Evolutionary conservation across 148 eudicot species (phyloP), one percentile per base, ranked within the genome.

Genomic region (Dianthus caryophyllus): DNA sequence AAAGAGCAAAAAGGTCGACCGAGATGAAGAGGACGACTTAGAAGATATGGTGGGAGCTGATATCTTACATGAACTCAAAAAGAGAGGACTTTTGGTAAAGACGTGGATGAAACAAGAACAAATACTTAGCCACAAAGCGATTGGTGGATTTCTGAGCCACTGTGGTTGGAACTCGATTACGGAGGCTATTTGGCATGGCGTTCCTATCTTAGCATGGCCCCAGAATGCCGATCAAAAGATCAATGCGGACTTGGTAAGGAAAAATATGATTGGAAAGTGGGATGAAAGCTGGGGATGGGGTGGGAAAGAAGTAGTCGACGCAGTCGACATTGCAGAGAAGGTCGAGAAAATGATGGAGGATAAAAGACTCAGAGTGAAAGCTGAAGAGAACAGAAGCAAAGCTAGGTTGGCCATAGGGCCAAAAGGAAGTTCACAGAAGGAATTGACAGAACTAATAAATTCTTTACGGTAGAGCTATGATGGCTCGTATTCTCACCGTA

Each of bases 131-230:
- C 70, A 73, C 58, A 4, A 15, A 24, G 65, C 76, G n/a, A 73
- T 73, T 44, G 70, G 65, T 6, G 76, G 76, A 15, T 73, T 73
- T 58, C 50, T 73, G 24, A 73, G 70, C 41, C 76, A 73, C 55
- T 73, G 76, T 49, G 76, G 76, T 31, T 73, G 70, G 76, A 73
- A 73, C 50, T 73, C 76, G 5, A 50, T 66, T 47, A 73, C 65
- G 4, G 76, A 73, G 70, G 70, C 70, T 9, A 20, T 66, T 30
- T 66, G 70, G 76, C 49, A 65, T 22, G 70, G 71, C n/a, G 18
- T 73, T 47, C 76, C 76, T 1, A 65, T 65, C 33, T 66, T 73
- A 59, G 76, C 70, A 58, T 73, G 76, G 76, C 70, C 76, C 4
- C 76, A 66, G 24, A 65, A 17, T 57, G 76, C 70, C 6, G 76